These are phyloP conservation scores for Acacia acuminata DNA, from an alignment of 306 rosid genomes.

Conservation along the genomic window DNA sequence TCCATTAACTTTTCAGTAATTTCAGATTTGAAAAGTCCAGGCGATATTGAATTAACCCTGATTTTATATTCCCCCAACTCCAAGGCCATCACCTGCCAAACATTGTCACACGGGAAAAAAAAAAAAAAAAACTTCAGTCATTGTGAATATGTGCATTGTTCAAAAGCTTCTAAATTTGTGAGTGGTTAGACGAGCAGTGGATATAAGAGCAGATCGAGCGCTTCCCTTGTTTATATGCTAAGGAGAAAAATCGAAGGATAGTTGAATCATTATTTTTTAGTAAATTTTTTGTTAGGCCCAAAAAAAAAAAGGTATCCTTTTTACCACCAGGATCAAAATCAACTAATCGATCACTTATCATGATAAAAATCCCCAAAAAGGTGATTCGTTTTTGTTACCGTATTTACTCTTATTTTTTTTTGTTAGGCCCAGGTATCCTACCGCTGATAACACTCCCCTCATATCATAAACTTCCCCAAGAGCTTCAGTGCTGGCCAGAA, in stretches of 20 bases:
- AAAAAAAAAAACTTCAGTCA: background rate
- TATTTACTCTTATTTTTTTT: too few relatives aligned
- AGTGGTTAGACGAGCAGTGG: background rate
- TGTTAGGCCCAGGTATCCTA: too few relatives aligned
- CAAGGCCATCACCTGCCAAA: conserved; percentile 73
- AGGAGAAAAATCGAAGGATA: background rate
- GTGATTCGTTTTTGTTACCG: too few relatives aligned
- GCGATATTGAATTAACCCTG: conserved; percentile 79
- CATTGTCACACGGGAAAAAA: background rate
- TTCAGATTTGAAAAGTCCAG: conserved; percentile 83
- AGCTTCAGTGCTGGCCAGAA: too few relatives aligned
- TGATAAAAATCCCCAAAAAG: too few relatives aligned
- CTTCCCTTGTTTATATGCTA: background rate
- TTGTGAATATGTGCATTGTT: background rate
- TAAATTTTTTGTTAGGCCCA: too few relatives aligned
- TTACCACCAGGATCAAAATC: too few relatives aligned
- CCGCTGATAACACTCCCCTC: too few relatives aligned
- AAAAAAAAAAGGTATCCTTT: too few relatives aligned
- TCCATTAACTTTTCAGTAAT: conserved; percentile 63
- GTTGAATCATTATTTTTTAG: background rate
- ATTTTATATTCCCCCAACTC: conserved; percentile 75
- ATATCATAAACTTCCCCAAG: too few relatives aligned
- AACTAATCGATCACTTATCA: too few relatives aligned
- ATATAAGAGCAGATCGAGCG: background rate
- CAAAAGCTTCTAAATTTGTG: background rate